phyloP scores from a whole-genome alignment of 148 eudicot species.

The Pharnaceum exiguum region DNA sequence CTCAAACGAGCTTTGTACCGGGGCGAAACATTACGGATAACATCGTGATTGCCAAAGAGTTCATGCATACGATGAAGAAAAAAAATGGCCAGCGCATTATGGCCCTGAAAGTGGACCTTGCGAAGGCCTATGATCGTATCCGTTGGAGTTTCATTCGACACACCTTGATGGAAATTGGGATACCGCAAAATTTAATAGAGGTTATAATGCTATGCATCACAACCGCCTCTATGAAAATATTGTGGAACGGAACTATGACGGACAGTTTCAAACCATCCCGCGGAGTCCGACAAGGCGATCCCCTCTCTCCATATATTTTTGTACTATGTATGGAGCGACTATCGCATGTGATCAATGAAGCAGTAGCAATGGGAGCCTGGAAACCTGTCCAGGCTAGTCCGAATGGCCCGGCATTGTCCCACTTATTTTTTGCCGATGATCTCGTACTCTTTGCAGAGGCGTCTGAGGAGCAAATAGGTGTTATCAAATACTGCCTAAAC shows the following conservation, averaged over 20 bases:
- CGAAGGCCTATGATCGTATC: no score
- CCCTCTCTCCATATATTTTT: slow-evolving; percentile 1
- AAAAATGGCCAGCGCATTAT: no score
- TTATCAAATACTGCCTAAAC: not conserved
- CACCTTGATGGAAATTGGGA: no score
- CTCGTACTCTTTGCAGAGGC: not conserved
- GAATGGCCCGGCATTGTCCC: not conserved
- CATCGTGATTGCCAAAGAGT: no score
- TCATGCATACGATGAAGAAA: no score
- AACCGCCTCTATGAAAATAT: not conserved
- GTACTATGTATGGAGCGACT: not conserved
- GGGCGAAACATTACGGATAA: no score
- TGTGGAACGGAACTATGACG: not conserved
- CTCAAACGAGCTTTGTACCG: no score
- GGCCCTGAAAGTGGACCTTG: no score
- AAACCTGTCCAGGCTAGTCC: not conserved
- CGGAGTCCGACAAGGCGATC: not conserved
- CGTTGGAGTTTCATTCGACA: no score
- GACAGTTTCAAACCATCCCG: not conserved
- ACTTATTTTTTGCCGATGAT: not conserved
- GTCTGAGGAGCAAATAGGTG: not conserved
- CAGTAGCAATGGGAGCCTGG: not conserved
- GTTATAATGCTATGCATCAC: not conserved
- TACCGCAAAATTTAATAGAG: not conserved
- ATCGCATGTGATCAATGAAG: not conserved